phyloP scores from a whole-genome alignment of 75 land plant species.

The Selaginella tamariscina region DNA sequence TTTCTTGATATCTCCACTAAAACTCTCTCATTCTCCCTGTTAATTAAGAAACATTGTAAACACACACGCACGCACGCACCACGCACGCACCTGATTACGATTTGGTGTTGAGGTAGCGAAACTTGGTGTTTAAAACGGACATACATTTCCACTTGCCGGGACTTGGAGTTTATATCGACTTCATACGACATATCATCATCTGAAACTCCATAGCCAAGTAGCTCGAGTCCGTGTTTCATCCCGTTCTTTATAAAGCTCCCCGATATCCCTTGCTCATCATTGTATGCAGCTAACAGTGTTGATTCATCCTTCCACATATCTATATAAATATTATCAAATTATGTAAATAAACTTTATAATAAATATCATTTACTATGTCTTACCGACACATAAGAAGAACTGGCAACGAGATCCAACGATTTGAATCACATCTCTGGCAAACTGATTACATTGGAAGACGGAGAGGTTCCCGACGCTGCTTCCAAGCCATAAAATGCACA shows the following conservation, averaged over 20 bases:
- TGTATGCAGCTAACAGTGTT: conserved; percentile 23
- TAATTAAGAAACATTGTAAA: background rate
- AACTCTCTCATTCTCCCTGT: conserved; percentile 19
- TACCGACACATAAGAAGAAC: conserved; percentile 27
- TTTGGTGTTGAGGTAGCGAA: background rate
- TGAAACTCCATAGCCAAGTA: conserved; percentile 15
- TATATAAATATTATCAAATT: conserved; percentile 4
- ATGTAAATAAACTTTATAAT: background rate
- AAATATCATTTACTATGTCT: background rate
- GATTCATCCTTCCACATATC: conserved; percentile 32
- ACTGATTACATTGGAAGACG: conserved; percentile 8
- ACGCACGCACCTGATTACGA: background rate
- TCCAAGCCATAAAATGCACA: conserved; percentile 38
- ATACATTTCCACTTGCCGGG: conserved; percentile 34
- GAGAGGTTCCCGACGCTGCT: conserved; percentile 32
- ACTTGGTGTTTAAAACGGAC: background rate
- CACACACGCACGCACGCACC: background rate
- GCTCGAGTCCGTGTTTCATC: conserved; percentile 23
- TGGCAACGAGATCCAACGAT: conserved; percentile 23
- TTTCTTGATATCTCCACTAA: conserved; percentile 28
- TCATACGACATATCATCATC: conserved; percentile 23
- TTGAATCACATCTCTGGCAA: conserved; percentile 12
- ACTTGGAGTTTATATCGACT: conserved; percentile 19
- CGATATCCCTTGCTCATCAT: conserved; percentile 27
- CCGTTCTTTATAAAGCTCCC: conserved; percentile 33